phyloP scores from a whole-genome alignment of 2,329 filamentous ascomycete species.

The Aspergillus unguis region DNA sequence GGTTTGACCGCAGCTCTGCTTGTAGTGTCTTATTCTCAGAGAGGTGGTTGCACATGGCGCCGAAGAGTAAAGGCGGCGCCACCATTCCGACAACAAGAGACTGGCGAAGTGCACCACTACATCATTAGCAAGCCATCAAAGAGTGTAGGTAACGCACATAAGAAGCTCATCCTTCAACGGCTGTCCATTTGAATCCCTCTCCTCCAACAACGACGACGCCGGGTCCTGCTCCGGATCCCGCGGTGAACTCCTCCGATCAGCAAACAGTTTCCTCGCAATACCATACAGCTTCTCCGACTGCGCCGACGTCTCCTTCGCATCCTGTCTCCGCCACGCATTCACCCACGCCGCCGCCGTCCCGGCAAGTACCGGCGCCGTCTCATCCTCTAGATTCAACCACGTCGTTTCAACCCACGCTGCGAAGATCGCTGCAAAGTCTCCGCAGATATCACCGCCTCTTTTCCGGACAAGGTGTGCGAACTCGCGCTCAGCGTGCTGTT shows the following conservation, averaged over 20 bases:
- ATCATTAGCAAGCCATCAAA: neutral
- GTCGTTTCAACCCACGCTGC: constrained; percentile 14
- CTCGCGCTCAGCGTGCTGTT: constrained; percentile 9
- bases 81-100: constrained; percentile 16
- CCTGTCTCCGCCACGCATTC: constrained; percentile 12
- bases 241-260: neutral
- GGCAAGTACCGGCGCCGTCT: constrained; percentile 10
- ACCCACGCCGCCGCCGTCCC: constrained; percentile 12
- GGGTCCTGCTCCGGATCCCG: constrained; percentile 13
- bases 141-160: neutral
- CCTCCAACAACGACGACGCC: constrained; percentile 9
- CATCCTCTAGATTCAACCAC: constrained; percentile 14
- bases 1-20: neutral
- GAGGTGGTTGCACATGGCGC: constrained; percentile 11
- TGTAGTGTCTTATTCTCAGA: constrained; percentile 8
- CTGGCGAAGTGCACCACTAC: constrained; percentile 10
- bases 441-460: constrained; percentile 6
- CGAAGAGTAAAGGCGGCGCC: constrained; percentile 11
- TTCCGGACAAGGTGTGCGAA: neutral
- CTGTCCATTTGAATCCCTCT: constrained; percentile 1
- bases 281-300: constrained; percentile 10
- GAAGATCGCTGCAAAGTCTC: constrained; percentile 9
- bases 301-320: constrained; percentile 6
- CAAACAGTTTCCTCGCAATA: constrained; percentile 9
- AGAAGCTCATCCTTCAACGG: constrained; percentile 4